These are phyloP conservation scores for Calonectria pteridis DNA, from an alignment of 2,329 filamentous ascomycete species.

Conservation along the genomic window DNA sequence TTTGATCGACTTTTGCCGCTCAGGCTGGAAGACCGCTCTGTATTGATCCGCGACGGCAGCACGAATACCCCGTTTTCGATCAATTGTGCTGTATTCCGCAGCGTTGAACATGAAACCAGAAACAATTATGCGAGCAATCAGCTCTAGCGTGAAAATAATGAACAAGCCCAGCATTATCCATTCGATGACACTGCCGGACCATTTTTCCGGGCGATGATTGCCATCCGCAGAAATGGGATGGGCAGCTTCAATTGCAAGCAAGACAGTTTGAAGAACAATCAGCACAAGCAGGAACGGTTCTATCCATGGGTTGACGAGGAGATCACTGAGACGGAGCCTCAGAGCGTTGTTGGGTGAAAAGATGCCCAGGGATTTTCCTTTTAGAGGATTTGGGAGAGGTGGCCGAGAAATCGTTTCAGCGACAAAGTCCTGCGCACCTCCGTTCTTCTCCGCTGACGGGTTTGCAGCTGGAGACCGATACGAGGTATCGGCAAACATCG, in stretches of 20 bases:
- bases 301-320: constrained; percentile 87
- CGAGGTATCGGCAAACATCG: constrained; percentile 61
- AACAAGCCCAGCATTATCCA: constrained; percentile 88
- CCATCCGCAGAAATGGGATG: constrained; percentile 75
- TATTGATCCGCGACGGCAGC: constrained; percentile 83
- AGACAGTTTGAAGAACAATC: constrained; percentile 87
- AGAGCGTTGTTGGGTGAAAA: constrained; percentile 84
- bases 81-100: constrained; percentile 90
- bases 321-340: constrained; percentile 80
- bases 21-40: constrained; percentile 82
- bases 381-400: constrained; percentile 76
- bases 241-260: constrained; percentile 88
- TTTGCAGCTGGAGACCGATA: constrained; percentile 64
- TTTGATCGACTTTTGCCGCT: constrained; percentile 77
- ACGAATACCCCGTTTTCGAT: constrained; percentile 79
- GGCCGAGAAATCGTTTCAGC: constrained; percentile 33
- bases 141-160: constrained; percentile 88
- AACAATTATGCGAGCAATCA: constrained; percentile 86
- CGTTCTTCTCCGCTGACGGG: constrained; percentile 60
- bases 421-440: constrained; percentile 36
- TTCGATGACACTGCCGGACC: constrained; percentile 79
- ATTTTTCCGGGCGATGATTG: constrained; percentile 70
- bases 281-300: constrained; percentile 89
- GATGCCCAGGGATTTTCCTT: constrained; percentile 86
- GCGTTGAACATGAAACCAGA: constrained; percentile 95